A percentile compares a stretch with the other conserved stretches of the same genome.
phyloP scores from a whole-genome alignment of 2,329 filamentous ascomycete species.

The Fusarium stilboides region DNA sequence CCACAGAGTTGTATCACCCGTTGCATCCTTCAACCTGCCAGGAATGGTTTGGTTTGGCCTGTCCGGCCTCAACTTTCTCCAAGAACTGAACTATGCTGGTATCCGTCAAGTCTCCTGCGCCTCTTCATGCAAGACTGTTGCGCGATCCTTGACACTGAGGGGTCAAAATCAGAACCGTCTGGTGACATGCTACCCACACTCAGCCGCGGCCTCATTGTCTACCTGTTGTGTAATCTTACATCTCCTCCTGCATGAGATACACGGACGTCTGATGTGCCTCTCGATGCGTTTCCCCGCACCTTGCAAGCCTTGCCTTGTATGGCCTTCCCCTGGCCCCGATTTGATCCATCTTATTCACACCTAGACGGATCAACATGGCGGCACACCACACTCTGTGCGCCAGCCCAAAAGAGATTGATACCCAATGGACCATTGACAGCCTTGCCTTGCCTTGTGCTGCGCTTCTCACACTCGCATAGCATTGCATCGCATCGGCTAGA shows the following conservation, averaged over 20 bases:
- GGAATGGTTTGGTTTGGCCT: slow-evolving; percentile 22
- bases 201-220: slow-evolving; percentile 38
- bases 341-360: slow-evolving; percentile 27
- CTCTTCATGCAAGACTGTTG: slow-evolving; percentile 30
- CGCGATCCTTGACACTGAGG: slow-evolving; percentile 27
- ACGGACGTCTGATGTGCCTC: slow-evolving; percentile 21
- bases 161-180: slow-evolving; percentile 15
- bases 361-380: slow-evolving; percentile 42
- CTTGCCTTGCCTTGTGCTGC: slow-evolving; percentile 35
- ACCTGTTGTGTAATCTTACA: slow-evolving; percentile 47
- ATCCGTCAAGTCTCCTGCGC: slow-evolving; percentile 8
- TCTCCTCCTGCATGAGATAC: slow-evolving; percentile 37
- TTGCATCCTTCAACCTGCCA: slow-evolving; percentile 8
- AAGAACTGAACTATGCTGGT: slow-evolving; percentile 24
- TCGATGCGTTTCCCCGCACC: slow-evolving; percentile 45
- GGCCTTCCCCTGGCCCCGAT: slow-evolving; percentile 29
- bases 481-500: slow-evolving; percentile 30
- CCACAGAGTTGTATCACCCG: slow-evolving; percentile 1
- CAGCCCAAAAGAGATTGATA: slow-evolving; percentile 27
- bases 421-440: slow-evolving; percentile 41
- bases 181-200: slow-evolving; percentile 39
- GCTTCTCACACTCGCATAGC: slow-evolving; percentile 32
- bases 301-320: slow-evolving; percentile 28
- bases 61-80: slow-evolving; percentile 23
- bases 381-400: slow-evolving; percentile 23